These are phyloP conservation scores for Populus davidiana DNA, from an alignment of 345 rosid genomes.

Conservation along the genomic window DNA sequence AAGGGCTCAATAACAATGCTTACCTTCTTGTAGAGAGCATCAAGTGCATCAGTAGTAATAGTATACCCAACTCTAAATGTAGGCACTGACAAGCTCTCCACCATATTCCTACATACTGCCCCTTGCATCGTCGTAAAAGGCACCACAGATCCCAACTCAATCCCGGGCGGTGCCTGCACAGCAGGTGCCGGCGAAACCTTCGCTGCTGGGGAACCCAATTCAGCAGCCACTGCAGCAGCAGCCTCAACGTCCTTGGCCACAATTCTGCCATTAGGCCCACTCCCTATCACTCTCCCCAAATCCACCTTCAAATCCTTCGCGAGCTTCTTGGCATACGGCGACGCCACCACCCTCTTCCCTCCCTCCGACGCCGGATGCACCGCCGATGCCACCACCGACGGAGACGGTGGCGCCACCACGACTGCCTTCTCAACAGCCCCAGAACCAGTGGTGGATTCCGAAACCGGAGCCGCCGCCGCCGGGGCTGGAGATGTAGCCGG, in stretches of 20 bases:
- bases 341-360: constrained; percentile 82
- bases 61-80: constrained; percentile 89
- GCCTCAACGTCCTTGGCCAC: constrained; percentile 94
- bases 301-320: constrained; percentile 86
- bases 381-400: constrained; percentile 31
- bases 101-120: constrained; percentile 81
- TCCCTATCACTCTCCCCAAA: constrained; percentile 55
- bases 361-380: constrained; percentile 83
- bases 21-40: constrained; percentile 89
- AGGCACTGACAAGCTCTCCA: constrained; percentile 80
- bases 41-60: constrained; percentile 75
- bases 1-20: background rate
- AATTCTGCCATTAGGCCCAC: constrained; percentile 91
- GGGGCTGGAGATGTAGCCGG: constrained; percentile 23
- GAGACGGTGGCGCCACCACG: background rate
- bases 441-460: background rate
- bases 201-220: constrained; percentile 7
- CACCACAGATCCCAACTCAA: constrained; percentile 42
- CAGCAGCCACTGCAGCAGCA: constrained; percentile 36
- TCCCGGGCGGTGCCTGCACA: constrained; percentile 14
- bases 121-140: constrained; percentile 90
- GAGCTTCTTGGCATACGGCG: constrained; percentile 82
- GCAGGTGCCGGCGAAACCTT: constrained; percentile 5
- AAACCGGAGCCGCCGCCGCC: constrained; percentile 3
- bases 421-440: constrained; percentile 1